Evolutionary conservation across 192 early-diverging fungal species (phyloP), one percentile per base, ranked within the genome.

Genomic region (Coemansia sp.): DNA sequence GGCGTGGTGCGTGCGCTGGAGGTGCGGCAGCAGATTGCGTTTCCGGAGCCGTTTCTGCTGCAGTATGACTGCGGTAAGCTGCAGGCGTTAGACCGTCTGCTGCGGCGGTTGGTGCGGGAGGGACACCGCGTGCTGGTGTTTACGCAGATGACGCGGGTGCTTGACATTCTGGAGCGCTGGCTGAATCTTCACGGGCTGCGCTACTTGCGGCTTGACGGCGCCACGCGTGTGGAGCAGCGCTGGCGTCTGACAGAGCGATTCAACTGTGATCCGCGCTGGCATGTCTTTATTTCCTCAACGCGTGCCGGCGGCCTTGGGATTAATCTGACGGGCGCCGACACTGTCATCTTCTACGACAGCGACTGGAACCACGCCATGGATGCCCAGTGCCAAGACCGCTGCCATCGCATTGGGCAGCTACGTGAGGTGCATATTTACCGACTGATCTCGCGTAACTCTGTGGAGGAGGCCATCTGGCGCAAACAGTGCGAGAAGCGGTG

Each of bases 281-380:
- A 96, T 71, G 91, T 89, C 9, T 99, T 98, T 74, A 84, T 99
- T 62, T 84, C 97, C 24, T 94, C 92, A 3, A 98, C 97, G 5
- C 83, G 93, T 12, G 95, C 97, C 8, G 97, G 97, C 60, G 95
- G 95, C 0, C 86, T 99, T 25, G 97, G 97, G 31, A 90, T 98
- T 62, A 98, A 99, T 61, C 68, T 99, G 51, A 93, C 88, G 5
- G 94, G 95, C 0, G 97, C 97, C 0, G 96, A 98, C 62, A 96
- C 95, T 0, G 94, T 97, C 2, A 94, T 99, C 48, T 90, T 99
- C 34, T 99, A 96, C 66, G 92, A 93, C 66, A 88, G 86, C 14
- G 90, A 93, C 57, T 92, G 92, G 90, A 98, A 98, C 71, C 97
- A 95, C 8, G 95, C 97, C 61, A 95, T 93, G 78, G 94, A 99